Base-by-base conservation (phyloP, 192 early-diverging fungal species). In the Allomyces macrogynus region DNA sequence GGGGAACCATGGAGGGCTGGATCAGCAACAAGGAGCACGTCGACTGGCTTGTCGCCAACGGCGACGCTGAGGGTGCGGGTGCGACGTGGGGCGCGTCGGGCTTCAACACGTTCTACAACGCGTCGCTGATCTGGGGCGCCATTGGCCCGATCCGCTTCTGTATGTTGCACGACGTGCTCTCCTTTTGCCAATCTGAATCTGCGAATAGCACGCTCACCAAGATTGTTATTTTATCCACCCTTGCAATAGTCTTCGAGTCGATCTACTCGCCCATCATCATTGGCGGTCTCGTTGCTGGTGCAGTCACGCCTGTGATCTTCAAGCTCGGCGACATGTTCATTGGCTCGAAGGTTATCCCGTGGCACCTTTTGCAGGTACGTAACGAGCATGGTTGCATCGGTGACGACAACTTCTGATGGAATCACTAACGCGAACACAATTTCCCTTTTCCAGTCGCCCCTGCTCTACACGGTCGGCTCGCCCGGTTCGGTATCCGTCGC, bases 121-220 rank as follows among this genome's bases (percentile, higher is more conserved):
- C 83, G 18, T 72, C 80, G 14, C 72, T 83, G 23, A 74, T 80
- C 22, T 87, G 80, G 80, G 85, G 85, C 26, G 77, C 76, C n/a
- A 72, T 85, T 64, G 80, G 76, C 23, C 84, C 84, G 14, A 66
- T 63, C 20, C 73, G 79, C 25, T 80, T 87, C 75, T 87, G 32
- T 40, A 40, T 7, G 32, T 40, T 40, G 32, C 32, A 7, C 32
- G 32, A 40, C 7, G 32, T 7, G 3, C 32, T 40, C 32, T 8
- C 4, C 4, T n/a, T n/a, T 4, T 4, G 1, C n/a, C n/a, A n/a
- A n/a, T n/a, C n/a, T n/a, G n/a, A n/a, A 4, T 60, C 70, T n/a
- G 32, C 7, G 32, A 40, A 40, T 40, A 8, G 32, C 0, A 40
- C 32, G 32, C 32, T 40, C 7, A 40, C n/a, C n/a, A n/a, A n/a